These are phyloP conservation scores for Tephrocybe sp. DNA, from an alignment of 768 basidiomycete species.

Conservation along the genomic window DNA sequence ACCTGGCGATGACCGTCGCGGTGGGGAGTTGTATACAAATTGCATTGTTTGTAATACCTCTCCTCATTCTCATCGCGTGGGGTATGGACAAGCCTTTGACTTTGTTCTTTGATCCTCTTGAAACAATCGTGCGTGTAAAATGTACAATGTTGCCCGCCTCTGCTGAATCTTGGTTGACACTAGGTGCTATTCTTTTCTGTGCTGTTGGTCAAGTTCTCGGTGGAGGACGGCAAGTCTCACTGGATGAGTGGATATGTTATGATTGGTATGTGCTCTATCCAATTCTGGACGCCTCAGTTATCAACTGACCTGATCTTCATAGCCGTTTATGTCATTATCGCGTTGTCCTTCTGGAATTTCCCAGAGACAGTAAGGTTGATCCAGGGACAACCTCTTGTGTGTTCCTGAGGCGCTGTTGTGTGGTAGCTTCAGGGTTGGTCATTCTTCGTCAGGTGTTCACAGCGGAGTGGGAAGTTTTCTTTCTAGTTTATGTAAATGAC, in stretches of 20 bases:
- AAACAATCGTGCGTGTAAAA: conserved; percentile 36
- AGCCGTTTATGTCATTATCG: conserved; percentile 37
- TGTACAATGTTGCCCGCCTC: not conserved
- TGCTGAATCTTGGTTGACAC: not conserved
- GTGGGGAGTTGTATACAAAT: conserved; percentile 46
- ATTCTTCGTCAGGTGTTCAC: too few relatives aligned
- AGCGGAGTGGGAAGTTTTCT: too few relatives aligned
- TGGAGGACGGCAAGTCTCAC: conserved; percentile 48
- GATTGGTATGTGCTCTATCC: conserved; percentile 28
- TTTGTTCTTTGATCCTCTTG: conserved; percentile 38
- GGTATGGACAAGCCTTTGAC: conserved; percentile 40
- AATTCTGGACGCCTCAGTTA: not conserved
- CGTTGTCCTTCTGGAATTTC: conserved; percentile 41
- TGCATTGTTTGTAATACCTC: conserved; percentile 40
- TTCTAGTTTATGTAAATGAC: too few relatives aligned
- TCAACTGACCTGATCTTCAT: not conserved
- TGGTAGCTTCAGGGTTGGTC: too few relatives aligned
- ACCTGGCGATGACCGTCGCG: conserved; percentile 42
- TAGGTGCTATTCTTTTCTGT: conserved; percentile 40
- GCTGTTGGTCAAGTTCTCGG: conserved; percentile 41
- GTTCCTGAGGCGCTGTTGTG: too few relatives aligned
- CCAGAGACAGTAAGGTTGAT: conserved; percentile 33
- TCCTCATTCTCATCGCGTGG: conserved; percentile 39
- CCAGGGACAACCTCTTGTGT: conserved; percentile 32
- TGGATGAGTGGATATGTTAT: conserved; percentile 46